Conservation (phyloP, 306 rosid genomes). For the Arachis hypogaea region DNA sequence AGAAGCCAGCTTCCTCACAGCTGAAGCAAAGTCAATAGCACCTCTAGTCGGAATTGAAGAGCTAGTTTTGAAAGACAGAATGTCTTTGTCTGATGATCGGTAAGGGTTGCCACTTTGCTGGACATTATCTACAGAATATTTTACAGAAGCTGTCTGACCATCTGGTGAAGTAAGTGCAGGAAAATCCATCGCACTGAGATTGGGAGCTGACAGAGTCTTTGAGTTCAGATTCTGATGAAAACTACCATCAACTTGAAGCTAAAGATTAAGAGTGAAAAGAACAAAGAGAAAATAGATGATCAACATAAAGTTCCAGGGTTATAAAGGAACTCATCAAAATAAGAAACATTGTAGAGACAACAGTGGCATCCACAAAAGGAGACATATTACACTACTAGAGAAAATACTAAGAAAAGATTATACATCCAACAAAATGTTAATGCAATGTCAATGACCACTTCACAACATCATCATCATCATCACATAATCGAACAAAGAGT, state of each 20-base stretch:
- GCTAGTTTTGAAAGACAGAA: constrained; percentile 66
- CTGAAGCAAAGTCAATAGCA: constrained; percentile 72
- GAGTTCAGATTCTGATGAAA: constrained; percentile 63
- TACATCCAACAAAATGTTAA: constrained; percentile 10
- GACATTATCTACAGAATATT: constrained; percentile 58
- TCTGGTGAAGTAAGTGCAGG: constrained; percentile 65
- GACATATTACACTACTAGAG: constrained; percentile 17
- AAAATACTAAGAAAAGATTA: constrained; percentile 8
- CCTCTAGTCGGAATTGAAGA: constrained; percentile 62
- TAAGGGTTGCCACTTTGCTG: constrained; percentile 61
- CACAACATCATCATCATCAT: constrained; percentile 8
- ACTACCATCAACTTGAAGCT: constrained; percentile 82
- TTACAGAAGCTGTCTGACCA: constrained; percentile 55
- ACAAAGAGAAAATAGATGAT: neutral
- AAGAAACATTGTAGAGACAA: constrained; percentile 12
- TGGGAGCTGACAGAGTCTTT: constrained; percentile 64
- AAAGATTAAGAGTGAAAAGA: constrained; percentile 35
- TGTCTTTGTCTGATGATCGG: constrained; percentile 64
- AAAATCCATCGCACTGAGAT: constrained; percentile 71
- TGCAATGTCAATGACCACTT: constrained; percentile 7
- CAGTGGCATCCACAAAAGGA: constrained; percentile 8
- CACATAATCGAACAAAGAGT: neutral
- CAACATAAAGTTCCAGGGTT: neutral
- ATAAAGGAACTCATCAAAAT: constrained; percentile 4
- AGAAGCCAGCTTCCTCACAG: constrained; percentile 78